Conservation (phyloP, 192 early-diverging fungal genomes). For the Gonapodya prolifera region DNA sequence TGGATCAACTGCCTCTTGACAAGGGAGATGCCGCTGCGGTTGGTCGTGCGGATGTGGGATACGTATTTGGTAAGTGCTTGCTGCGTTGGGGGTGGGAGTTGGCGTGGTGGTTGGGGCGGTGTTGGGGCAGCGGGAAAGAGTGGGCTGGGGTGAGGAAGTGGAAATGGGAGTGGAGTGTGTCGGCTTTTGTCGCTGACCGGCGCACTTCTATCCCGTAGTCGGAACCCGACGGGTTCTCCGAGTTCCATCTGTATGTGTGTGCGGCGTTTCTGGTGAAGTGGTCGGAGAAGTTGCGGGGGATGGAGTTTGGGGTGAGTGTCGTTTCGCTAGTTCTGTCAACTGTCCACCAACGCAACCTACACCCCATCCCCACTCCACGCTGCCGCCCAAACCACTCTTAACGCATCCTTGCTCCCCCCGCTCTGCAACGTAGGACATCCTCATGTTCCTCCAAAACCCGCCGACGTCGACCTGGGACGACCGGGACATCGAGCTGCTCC, state of each 20-base stretch:
- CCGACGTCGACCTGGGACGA: constrained; percentile 78
- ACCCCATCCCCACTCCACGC: no score
- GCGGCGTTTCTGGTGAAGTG: constrained; percentile 95
- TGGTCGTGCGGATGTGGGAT: constrained; percentile 98
- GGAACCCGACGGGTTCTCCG: constrained; percentile 81
- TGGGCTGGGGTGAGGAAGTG: no score
- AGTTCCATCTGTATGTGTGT: constrained; percentile 97
- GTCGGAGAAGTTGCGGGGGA: constrained; percentile 66
- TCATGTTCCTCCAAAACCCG: constrained; percentile 80
- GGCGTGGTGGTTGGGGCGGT: no score
- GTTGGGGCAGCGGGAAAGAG: no score
- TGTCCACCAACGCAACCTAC: no score
- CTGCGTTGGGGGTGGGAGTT: no score
- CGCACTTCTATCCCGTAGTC: constrained; percentile 32
- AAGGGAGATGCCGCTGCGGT: constrained; percentile 79
- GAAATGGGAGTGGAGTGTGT: background rate
- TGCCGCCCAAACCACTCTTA: no score
- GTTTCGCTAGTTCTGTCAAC: no score
- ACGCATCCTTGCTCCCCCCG: no score
- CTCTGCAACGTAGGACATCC: no score
- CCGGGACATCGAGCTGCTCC: constrained; percentile 84
- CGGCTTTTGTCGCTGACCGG: background rate
- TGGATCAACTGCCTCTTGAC: constrained; percentile 99
- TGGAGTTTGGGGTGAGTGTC: constrained; percentile 91
- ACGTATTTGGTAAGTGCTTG: constrained; percentile 65